These are phyloP conservation scores for Penicillium sp. DNA, from an alignment of 2,329 filamentous ascomycete species.

Conservation along the genomic window DNA sequence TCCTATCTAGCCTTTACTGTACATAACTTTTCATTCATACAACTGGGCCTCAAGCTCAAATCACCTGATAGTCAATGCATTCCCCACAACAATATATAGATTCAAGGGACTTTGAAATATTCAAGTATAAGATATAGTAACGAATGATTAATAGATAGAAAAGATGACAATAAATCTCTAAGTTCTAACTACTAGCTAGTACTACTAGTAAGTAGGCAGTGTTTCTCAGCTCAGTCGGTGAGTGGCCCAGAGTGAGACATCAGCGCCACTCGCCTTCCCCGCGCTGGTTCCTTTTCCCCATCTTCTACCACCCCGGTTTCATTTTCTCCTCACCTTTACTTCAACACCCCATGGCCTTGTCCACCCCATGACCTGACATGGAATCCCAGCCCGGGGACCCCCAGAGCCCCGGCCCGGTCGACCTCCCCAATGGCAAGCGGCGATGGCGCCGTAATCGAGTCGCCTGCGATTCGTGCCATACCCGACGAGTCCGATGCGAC, in stretches of 20 bases:
- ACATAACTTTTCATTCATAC: too few relatives aligned
- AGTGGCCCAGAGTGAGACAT: conserved; percentile 1
- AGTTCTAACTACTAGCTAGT: too few relatives aligned
- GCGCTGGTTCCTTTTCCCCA: neutral
- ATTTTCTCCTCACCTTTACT: conserved; percentile 10
- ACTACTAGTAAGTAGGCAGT: too few relatives aligned
- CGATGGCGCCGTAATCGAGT: conserved; percentile 44
- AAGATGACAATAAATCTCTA: too few relatives aligned
- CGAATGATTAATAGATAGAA: too few relatives aligned
- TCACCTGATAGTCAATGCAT: too few relatives aligned
- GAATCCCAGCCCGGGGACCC: conserved; percentile 36
- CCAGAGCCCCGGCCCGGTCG: conserved; percentile 20
- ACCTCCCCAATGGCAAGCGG: conserved; percentile 35
- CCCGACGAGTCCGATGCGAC: conserved; percentile 90
- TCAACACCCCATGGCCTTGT: neutral
- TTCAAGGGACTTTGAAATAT: too few relatives aligned
- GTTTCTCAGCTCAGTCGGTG: too few relatives aligned
- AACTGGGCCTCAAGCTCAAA: too few relatives aligned
- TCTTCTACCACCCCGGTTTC: neutral
- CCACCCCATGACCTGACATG: conserved; percentile 37
- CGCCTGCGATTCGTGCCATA: conserved; percentile 94
- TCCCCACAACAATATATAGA: too few relatives aligned
- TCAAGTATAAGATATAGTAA: too few relatives aligned
- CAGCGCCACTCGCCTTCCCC: conserved; percentile 14
- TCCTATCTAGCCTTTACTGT: too few relatives aligned